Base-by-base conservation (phyloP, 805 yeast genomes). In the Saturnispora gosingensis region DNA sequence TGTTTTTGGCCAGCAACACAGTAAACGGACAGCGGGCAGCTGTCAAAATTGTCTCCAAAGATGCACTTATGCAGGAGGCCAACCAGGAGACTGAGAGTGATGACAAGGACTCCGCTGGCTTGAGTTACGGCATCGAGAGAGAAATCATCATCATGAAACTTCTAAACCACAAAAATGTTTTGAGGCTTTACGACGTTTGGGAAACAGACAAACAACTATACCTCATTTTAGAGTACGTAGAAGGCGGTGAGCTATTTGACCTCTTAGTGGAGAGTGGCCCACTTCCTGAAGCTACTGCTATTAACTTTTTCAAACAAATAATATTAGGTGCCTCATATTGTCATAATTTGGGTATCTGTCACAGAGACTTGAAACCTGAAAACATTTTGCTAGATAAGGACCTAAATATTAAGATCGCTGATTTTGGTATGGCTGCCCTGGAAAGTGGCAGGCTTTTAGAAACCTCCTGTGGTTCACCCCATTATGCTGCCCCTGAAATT, bases 401-500 rank as follows among this genome's bases (percentile, higher is more conserved):
- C 65, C 80, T 83, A 56, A 89, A 88, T 67, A 90, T 93, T 66
- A 93, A 93, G 67, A 88, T 93, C 58, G 99, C 99, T 9, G 99
- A 93, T 69, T 93, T 93, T 66, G 99, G 99, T 34, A 93, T 93
- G 99, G 99, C 99, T 16, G 98, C 99, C 6, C 72, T 93, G 45
- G 98, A 93, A 66, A 64, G 72, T n/a, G 78, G 78, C 50, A 81
- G 85, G 59, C 70, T 91, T 62, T 73, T 93, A 53, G 97, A 91
- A 66, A 93, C 99, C 4, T 83, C 95, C 18, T 93, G 99, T 69
- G 99, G 99, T 1, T 89, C 97, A 16, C 99, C 99, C 8, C 99
- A 93, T 67, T 93, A 93, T 67, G 99, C 98, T 1, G 88, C 97
- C 9, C 99, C 99, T 0, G 99, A 93, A 67, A 91, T 93, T 58